Conservation (phyloP, 2,329 filamentous ascomycete species). For the Plectosphaerella cucumerina region DNA sequence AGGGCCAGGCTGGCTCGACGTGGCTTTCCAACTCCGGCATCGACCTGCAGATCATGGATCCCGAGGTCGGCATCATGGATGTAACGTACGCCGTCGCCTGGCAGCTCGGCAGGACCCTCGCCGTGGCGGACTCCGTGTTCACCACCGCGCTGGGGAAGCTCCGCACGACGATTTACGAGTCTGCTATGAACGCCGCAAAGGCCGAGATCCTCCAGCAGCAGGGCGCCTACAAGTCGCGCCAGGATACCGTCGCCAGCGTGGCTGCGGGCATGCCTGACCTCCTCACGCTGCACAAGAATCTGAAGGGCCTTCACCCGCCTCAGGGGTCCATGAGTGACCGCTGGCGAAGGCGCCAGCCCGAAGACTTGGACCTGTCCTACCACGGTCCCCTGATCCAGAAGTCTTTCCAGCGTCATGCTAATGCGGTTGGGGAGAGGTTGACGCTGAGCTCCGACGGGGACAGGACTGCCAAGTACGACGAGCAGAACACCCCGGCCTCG, state of each 20-base stretch:
- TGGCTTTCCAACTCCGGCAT: constrained; percentile 24
- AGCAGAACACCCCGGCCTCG: constrained; percentile 23
- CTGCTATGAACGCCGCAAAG: neutral
- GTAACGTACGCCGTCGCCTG: constrained; percentile 38
- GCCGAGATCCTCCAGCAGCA: neutral
- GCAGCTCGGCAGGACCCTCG: constrained; percentile 35
- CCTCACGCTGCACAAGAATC: neutral
- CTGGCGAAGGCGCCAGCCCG: neutral
- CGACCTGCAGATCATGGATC: constrained; percentile 36
- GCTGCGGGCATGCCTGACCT: neutral
- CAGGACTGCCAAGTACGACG: constrained; percentile 7
- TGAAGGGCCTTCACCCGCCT: neutral
- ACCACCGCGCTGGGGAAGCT: constrained; percentile 17
- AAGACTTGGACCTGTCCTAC: neutral
- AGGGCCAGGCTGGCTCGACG: constrained; percentile 1
- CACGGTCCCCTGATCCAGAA: neutral
- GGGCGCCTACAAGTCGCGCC: neutral
- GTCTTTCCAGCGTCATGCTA: neutral
- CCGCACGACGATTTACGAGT: neutral
- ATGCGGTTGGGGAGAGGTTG: neutral
- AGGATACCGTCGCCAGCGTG: neutral
- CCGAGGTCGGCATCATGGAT: constrained; percentile 34
- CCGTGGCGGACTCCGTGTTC: constrained; percentile 27
- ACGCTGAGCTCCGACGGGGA: neutral
- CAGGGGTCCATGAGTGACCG: neutral